A percentile compares a stretch with the other conserved stretches of the same genome.
Evolutionary conservation across 768 basidiomycete genomes (phyloP).

Genomic region (Termitomyces bulborhizus): DNA sequence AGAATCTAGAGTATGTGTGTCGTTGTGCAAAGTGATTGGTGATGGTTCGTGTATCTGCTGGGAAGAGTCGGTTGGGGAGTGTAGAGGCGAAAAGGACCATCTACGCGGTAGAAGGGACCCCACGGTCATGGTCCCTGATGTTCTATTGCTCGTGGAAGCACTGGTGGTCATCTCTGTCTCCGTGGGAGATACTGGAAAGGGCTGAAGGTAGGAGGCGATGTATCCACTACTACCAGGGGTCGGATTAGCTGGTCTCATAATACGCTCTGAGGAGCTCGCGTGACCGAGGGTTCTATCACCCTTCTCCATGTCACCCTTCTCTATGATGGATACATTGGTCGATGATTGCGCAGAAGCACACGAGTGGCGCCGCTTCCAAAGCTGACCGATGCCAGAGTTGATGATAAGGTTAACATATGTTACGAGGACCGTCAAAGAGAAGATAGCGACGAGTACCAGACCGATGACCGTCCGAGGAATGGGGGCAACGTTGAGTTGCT

Average conservation of each 20-base stretch:
- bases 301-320: conserved; percentile 38
- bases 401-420: conserved; percentile 61
- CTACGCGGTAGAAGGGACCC: conserved; percentile 31
- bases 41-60: conserved; percentile 8
- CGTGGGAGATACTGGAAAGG: conserved; percentile 41
- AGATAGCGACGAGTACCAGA: conserved; percentile 64
- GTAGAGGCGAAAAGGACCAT: conserved; percentile 28
- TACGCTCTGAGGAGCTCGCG: conserved; percentile 10
- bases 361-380: conserved; percentile 18
- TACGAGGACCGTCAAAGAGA: conserved; percentile 63
- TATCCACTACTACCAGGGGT: conserved; percentile 42
- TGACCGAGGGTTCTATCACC: conserved; percentile 14
- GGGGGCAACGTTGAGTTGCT: conserved; percentile 53
- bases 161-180: conserved; percentile 26
- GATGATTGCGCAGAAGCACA: conserved; percentile 13
- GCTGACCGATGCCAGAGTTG: conserved; percentile 34
- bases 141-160: conserved; percentile 22
- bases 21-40: conserved; percentile 8
- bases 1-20: conserved; percentile 1
- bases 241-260: conserved; percentile 41
- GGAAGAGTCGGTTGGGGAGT: conserved; percentile 14
- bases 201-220: conserved; percentile 33
- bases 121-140: conserved; percentile 30
- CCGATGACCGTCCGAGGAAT: conserved; percentile 84
- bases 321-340: conserved; percentile 29